phyloP scores from a whole-genome alignment of 2,329 filamentous ascomycete genomes.

The Dryadomyces sulphureus region DNA sequence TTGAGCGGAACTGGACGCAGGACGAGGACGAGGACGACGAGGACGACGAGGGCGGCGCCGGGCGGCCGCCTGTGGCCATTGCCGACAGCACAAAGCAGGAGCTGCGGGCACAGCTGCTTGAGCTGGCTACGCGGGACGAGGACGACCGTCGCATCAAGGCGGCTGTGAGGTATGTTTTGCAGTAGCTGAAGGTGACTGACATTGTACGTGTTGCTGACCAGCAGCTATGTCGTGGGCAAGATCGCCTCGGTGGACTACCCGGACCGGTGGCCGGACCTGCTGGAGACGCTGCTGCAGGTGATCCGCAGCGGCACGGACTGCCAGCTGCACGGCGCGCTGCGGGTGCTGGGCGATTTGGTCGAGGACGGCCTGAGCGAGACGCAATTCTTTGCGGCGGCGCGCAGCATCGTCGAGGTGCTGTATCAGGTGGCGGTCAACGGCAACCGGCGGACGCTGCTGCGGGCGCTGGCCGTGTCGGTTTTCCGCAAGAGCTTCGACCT shows the following conservation, averaged over 20 bases:
- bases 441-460: conserved; percentile 56
- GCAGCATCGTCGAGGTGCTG: conserved; percentile 70
- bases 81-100: conserved; percentile 58
- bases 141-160: conserved; percentile 77
- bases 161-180: conserved; percentile 58
- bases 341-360: conserved; percentile 77
- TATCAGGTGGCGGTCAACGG: conserved; percentile 71
- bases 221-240: conserved; percentile 67
- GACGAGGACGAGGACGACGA: conserved; percentile 60
- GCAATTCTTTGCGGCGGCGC: conserved; percentile 83
- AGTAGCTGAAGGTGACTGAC: not conserved
- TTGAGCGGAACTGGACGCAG: conserved; percentile 71
- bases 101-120: conserved; percentile 59
- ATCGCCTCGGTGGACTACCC: conserved; percentile 90
- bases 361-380: conserved; percentile 89
- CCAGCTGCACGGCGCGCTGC: conserved; percentile 78
- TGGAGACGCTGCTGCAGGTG: conserved; percentile 64
- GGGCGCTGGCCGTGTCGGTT: conserved; percentile 76
- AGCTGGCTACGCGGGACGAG: conserved; percentile 58
- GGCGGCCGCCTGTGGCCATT: conserved; percentile 42
- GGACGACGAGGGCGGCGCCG: conserved; percentile 37
- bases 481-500: conserved; percentile 89
- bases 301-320: conserved; percentile 62
- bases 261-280: conserved; percentile 81
- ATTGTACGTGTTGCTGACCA: not conserved